Evolutionary conservation across 768 basidiomycete genomes (phyloP), one percentile per base, ranked within the genome.

Genomic region (Melanogaster broomeanus): DNA sequence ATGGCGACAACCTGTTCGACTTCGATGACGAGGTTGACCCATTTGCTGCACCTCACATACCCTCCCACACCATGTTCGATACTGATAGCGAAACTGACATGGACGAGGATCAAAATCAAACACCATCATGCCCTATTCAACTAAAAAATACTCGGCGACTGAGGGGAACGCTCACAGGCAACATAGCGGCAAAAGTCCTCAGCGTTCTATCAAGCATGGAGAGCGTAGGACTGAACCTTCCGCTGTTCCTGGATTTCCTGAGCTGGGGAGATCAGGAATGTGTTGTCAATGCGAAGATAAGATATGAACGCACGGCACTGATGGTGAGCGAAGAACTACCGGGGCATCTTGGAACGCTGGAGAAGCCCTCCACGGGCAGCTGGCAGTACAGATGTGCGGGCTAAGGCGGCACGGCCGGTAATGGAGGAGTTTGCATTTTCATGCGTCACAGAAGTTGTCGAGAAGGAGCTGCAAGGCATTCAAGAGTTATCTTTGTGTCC

Each of bases 241-340:
- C 60, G 0, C 34, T 63, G 3, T 68, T 73, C 49, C 60, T 74
- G 9, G 70, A 70, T 51, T 66, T 58, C 1, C 10, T 74, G 22
- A 64, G 62, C 51, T 72, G 70, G 68, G 68, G 39, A 13, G 27
- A 40, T 15, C 38, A 4, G 13, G 39, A 21, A 1, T 48, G 46
- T 21, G 18, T 40, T 11, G 7, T 13, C 4, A 24, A 69, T 18
- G 68, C 53, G 2, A 39, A 40, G 28, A 63, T 70, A 3, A 54
- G 54, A 1, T 54, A 42, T 33, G 60, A 52, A 28, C 49, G 69
- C 10, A 56, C 59, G 2, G 42, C 50, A 7, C 52, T 72, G 3
- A 47, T 72, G 44, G 44, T 55, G 18, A 62, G 62, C 30, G 43
- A 44, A 2, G 60, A 62, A 42, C 60, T 72, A n/a, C 61, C 58